Percentiles rank a stretch among this genome's conserved stretches.
phyloP scores from a whole-genome alignment of 495 filamentous ascomycete genomes.

The Tetracladium setigerum region DNA sequence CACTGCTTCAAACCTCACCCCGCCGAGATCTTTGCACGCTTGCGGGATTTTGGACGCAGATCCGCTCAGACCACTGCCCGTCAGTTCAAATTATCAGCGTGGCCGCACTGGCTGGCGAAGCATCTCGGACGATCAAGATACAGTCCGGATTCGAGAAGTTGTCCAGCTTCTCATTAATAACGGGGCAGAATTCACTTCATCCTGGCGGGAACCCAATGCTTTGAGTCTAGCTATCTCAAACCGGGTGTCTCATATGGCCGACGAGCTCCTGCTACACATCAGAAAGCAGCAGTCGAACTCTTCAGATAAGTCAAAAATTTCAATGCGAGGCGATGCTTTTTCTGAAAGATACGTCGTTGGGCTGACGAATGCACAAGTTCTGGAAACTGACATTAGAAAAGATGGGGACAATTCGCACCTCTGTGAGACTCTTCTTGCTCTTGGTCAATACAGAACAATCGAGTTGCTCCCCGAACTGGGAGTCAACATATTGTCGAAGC shows the following conservation, averaged over 20 bases:
- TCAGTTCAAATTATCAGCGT: no score
- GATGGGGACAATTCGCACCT: background rate
- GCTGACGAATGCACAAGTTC: no score
- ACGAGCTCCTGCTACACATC: background rate
- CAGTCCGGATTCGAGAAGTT: slow-evolving; percentile 18
- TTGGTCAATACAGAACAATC: background rate
- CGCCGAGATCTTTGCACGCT: background rate
- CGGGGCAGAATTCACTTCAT: background rate
- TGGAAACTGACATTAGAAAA: background rate
- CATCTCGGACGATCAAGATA: background rate
- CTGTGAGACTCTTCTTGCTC: background rate
- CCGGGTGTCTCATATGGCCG: background rate
- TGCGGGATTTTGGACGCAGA: no score
- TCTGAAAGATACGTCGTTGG: no score
- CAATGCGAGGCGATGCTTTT: no score
- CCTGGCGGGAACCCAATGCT: background rate
- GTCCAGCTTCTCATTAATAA: slow-evolving; percentile 13
- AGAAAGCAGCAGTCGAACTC: no score
- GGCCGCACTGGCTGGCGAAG: no score
- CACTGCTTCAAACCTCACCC: background rate
- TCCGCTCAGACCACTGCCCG: background rate
- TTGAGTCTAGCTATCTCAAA: background rate
- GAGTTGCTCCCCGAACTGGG: background rate
- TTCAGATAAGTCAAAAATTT: no score
- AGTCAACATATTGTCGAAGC: background rate